Evolutionary conservation across 345 rosid genomes (phyloP).

Genomic region (Salix caprea): DNA sequence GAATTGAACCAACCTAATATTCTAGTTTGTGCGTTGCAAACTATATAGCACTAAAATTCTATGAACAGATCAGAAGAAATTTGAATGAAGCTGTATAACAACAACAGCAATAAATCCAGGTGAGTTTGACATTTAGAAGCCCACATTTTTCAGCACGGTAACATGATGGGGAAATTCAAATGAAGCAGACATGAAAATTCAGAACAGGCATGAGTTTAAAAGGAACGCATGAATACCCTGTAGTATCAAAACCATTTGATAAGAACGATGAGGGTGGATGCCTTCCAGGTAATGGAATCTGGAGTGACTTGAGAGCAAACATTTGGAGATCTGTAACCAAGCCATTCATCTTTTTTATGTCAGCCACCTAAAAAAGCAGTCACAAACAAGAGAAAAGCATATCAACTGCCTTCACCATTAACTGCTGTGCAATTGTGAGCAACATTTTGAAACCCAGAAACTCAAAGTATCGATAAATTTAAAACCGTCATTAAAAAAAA

Average conservation of each 20-base stretch:
- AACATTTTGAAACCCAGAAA: neutral
- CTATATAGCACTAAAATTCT: neutral
- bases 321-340: slow-evolving; percentile 31
- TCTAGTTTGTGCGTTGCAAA: neutral
- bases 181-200: neutral
- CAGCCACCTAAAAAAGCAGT: slow-evolving; percentile 19
- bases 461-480: neutral
- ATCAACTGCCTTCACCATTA: neutral
- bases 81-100: neutral
- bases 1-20: neutral
- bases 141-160: neutral
- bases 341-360: slow-evolving; percentile 27
- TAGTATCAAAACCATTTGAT: slow-evolving; percentile 7
- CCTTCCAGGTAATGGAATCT: slow-evolving; percentile 29
- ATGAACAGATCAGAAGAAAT: neutral
- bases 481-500: no score
- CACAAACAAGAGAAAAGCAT: neutral
- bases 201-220: neutral
- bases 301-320: slow-evolving; percentile 32
- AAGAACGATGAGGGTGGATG: slow-evolving; percentile 25
- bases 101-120: neutral
- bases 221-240: slow-evolving; percentile 9
- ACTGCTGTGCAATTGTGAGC: neutral
- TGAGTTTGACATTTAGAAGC: neutral
- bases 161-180: neutral